These are phyloP conservation scores for Daldinia decipiens DNA, from an alignment of 495 filamentous ascomycete species.

Conservation along the genomic window DNA sequence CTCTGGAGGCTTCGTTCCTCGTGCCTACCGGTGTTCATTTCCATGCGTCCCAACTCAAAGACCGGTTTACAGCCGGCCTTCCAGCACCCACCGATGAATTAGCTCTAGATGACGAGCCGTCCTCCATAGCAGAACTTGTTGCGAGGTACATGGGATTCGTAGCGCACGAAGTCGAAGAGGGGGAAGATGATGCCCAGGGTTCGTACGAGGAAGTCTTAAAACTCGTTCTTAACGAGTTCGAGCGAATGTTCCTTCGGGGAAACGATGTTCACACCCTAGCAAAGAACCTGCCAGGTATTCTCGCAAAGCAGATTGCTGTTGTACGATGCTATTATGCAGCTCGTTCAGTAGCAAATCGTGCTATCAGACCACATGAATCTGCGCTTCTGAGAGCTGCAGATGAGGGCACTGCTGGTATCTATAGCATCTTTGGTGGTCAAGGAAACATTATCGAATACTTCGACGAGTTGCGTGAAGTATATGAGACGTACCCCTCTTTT, in stretches of 20 bases:
- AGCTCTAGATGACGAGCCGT: constrained; percentile 96
- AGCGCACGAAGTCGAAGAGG: constrained; percentile 84
- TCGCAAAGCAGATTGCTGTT: constrained; percentile 86
- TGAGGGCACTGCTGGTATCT: constrained; percentile 80
- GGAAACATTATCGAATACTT: constrained; percentile 99
- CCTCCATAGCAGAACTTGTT: constrained; percentile 88
- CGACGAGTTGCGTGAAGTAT: constrained; percentile 91
- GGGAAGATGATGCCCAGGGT: constrained; percentile 86
- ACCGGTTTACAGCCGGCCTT: constrained; percentile 82
- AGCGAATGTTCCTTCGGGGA: constrained; percentile 90
- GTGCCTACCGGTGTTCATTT: constrained; percentile 95
- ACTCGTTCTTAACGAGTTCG: constrained; percentile 91
- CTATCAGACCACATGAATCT: constrained; percentile 89
- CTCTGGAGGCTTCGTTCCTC: constrained; percentile 92
- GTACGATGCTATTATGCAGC: constrained; percentile 91
- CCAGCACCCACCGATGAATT: constrained; percentile 94
- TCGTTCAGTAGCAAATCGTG: constrained; percentile 80
- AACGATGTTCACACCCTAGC: constrained; percentile 96
- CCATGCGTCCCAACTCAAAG: constrained; percentile 91
- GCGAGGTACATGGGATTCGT: constrained; percentile 91
- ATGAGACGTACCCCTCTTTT: constrained; percentile 88
- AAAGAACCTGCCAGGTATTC: constrained; percentile 84
- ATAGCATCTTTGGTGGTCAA: constrained; percentile 97
- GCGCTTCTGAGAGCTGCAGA: constrained; percentile 88
- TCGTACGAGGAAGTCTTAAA: constrained; percentile 89